Evolutionary conservation across 2,329 filamentous ascomycete genomes (phyloP).

Genomic region (Aspergillus sp.): DNA sequence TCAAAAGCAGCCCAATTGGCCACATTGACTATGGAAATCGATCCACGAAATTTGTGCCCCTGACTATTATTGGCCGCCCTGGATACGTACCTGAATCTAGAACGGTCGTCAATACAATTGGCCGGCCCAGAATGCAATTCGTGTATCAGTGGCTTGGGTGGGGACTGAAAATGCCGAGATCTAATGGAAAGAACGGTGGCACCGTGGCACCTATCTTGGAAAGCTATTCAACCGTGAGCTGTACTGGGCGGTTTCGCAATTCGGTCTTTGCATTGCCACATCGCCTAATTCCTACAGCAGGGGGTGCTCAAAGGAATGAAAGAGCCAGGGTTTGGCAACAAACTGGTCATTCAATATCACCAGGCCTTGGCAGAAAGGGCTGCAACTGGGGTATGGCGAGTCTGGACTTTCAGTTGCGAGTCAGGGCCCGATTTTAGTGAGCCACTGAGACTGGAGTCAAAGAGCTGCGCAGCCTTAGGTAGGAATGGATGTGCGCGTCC

Average conservation of each 20-base stretch:
- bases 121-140: not conserved
- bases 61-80: not conserved
- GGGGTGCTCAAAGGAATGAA: not conserved
- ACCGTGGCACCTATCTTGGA: not conserved
- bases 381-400: not conserved
- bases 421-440: not conserved
- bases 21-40: not conserved
- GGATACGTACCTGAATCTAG: conserved; percentile 5
- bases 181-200: not conserved
- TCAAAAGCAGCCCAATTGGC: conserved; percentile 9
- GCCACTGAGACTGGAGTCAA: not conserved
- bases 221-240: not conserved
- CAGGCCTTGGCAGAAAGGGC: not conserved
- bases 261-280: not conserved
- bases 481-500: not conserved
- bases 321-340: not conserved
- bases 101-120: not conserved
- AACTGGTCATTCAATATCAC: not conserved
- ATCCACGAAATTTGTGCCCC: not conserved
- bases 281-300: not conserved
- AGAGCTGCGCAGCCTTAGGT: not conserved
- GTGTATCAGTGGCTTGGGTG: not conserved
- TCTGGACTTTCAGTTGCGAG: not conserved
- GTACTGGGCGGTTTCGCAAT: not conserved
- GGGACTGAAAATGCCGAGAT: not conserved